phyloP scores from a whole-genome alignment of 2,329 filamentous ascomycete genomes.

The Ceratocystis cacaofunesta region DNA sequence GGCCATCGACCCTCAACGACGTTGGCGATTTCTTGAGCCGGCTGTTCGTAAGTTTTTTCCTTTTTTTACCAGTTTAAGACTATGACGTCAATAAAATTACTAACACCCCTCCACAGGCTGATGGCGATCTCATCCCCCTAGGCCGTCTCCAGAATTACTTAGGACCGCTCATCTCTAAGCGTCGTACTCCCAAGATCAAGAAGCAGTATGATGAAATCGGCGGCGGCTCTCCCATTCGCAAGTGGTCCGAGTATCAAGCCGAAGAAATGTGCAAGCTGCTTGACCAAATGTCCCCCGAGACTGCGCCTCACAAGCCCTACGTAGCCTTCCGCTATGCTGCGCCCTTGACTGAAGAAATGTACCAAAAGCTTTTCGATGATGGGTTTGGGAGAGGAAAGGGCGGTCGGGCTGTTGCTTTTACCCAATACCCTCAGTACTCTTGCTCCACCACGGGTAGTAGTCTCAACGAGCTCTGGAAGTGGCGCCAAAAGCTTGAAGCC shows the following conservation, averaged over 20 bases:
- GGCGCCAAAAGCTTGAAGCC: slow-evolving; percentile 75
- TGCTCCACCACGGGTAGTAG: slow-evolving; percentile 95
- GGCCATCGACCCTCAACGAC: slow-evolving; percentile 74
- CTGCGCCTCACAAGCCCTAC: slow-evolving; percentile 92
- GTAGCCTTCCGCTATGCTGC: slow-evolving; percentile 93
- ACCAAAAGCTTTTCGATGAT: slow-evolving; percentile 65
- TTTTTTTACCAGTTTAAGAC: background rate
- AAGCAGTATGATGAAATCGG: slow-evolving; percentile 93
- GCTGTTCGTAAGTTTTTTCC: slow-evolving; percentile 56
- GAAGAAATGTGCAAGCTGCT: slow-evolving; percentile 95
- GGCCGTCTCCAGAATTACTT: slow-evolving; percentile 82
- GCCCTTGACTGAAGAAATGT: slow-evolving; percentile 89
- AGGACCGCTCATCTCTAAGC: slow-evolving; percentile 69
- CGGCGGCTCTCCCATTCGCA: slow-evolving; percentile 92
- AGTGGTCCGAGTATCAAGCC: slow-evolving; percentile 93
- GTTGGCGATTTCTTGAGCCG: slow-evolving; percentile 81
- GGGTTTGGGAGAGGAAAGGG: slow-evolving; percentile 81
- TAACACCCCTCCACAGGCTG: slow-evolving; percentile 42
- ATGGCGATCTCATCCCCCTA: slow-evolving; percentile 89
- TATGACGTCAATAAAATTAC: slow-evolving; percentile 15
- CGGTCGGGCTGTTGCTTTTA: slow-evolving; percentile 91
- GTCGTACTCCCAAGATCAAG: slow-evolving; percentile 89
- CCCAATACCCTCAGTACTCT: slow-evolving; percentile 95
- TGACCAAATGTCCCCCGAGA: slow-evolving; percentile 79
- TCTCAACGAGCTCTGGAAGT: slow-evolving; percentile 95